Evolutionary conservation across 345 rosid genomes (phyloP).

Genomic region (Aquilaria sinensis): DNA sequence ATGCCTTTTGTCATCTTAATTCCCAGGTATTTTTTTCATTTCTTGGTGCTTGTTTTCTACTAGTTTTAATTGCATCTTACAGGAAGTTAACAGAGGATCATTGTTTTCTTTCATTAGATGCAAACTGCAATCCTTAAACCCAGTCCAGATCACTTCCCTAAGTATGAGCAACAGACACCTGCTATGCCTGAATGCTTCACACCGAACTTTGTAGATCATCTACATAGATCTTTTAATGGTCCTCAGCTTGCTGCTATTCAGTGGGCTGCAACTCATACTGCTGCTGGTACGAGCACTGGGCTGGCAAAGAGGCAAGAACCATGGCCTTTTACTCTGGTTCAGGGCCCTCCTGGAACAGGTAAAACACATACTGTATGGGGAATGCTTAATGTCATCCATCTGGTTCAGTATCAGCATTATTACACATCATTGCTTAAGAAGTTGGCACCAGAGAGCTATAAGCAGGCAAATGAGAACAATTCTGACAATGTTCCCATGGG

Average conservation of each 20-base stretch:
- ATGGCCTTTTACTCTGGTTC: slow-evolving; percentile 99
- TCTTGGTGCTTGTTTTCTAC: slow-evolving; percentile 13
- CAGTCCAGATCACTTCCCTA: slow-evolving; percentile 88
- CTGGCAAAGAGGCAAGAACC: slow-evolving; percentile 83
- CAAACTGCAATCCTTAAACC: slow-evolving; percentile 92
- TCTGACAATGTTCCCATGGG: slow-evolving; percentile 60
- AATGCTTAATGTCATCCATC: slow-evolving; percentile 98
- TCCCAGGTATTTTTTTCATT: slow-evolving; percentile 54
- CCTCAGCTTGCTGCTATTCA: slow-evolving; percentile 96
- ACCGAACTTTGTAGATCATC: slow-evolving; percentile 66
- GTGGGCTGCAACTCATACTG: slow-evolving; percentile 99
- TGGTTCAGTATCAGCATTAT: slow-evolving; percentile 98
- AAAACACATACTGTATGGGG: slow-evolving; percentile 99
- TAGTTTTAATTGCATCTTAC: slow-evolving; percentile 8
- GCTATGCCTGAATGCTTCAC: slow-evolving; percentile 96
- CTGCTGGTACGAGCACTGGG: slow-evolving; percentile 96
- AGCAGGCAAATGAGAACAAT: slow-evolving; percentile 68
- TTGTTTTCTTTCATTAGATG: slow-evolving; percentile 47
- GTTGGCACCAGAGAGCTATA: slow-evolving; percentile 95
- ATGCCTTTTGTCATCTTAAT: slow-evolving; percentile 96
- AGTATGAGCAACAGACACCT: slow-evolving; percentile 85
- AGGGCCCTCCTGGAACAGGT: slow-evolving; percentile 99
- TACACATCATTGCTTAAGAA: slow-evolving; percentile 92
- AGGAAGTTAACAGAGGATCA: slow-evolving; percentile 13
- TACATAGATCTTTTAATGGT: slow-evolving; percentile 74